These are phyloP conservation scores for Tolypocladium nubicola DNA, from an alignment of 2,329 filamentous ascomycete species.

Conservation along the genomic window DNA sequence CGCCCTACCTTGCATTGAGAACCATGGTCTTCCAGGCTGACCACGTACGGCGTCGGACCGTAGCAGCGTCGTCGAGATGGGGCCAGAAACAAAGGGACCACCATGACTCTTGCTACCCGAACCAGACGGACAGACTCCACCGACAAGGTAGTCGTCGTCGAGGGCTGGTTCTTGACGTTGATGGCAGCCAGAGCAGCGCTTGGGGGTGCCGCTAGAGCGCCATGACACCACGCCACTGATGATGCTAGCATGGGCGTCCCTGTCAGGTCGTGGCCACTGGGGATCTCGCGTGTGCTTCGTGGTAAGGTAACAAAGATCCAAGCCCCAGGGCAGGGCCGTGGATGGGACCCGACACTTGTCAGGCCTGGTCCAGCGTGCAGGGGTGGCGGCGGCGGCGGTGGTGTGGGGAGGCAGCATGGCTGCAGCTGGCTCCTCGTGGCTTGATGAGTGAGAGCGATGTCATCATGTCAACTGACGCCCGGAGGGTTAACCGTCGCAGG, in stretches of 20 bases:
- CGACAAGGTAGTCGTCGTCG: constrained; percentile 1
- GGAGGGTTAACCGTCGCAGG: not conserved
- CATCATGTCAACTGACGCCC: not conserved
- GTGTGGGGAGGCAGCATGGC: not conserved
- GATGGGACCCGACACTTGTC: not conserved
- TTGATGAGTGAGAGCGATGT: not conserved
- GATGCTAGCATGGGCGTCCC: constrained; percentile 1
- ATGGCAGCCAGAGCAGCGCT: constrained; percentile 1
- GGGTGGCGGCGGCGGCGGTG: not conserved
- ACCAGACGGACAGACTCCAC: constrained; percentile 1
- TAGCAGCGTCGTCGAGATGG: constrained; percentile 1
- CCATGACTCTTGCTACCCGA: constrained; percentile 1
- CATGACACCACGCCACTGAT: constrained; percentile 1
- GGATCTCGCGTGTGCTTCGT: not conserved
- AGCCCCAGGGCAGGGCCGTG: not conserved
- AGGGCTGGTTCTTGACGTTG: not conserved
- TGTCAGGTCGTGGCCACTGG: not conserved
- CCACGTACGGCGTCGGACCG: not conserved
- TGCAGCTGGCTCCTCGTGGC: not conserved
- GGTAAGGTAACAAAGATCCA: not conserved
- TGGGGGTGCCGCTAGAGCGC: constrained; percentile 2
- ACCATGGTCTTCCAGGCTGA: not conserved
- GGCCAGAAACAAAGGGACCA: constrained; percentile 4
- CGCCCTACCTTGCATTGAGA: not conserved
- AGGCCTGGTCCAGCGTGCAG: not conserved